Evolutionary conservation across 306 rosid genomes (phyloP), one percentile per base, ranked within the genome.

Genomic region (Lathyrus oleraceus): DNA sequence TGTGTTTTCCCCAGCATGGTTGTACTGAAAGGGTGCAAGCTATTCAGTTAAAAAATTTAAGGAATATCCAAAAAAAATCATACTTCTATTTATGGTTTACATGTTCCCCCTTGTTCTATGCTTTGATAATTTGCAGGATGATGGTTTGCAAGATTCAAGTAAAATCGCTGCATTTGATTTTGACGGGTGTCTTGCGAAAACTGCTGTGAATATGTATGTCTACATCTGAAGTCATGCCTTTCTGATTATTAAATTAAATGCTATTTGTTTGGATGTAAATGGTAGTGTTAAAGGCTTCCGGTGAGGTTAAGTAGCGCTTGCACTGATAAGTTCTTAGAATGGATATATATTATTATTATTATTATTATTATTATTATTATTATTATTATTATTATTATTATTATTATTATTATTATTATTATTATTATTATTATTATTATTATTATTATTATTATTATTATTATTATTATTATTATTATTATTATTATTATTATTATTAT

Each of bases 101-200:
- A 36, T 12, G 36, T 45, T 40, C 60, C 45, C n/a, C 6, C 20
- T 27, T 57, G 16, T 67, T 72, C 21, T 38, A 61, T 42, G 45
- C 57, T 58, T 66, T 71, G 32, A 78, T 72, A 62, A 69, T 73
- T 44, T 73, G 59, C 86, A 88, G 96, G 98, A 90, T 74, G 91
- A 83, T 47, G 90, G 96, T 64, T 85, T 87, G 17, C 83, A 60
- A 65, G 85, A 85, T 78, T 94, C 97, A 65, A 88, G 82, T 71
- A 94, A 94, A 87, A 85, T 94, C 75, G 98, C 98, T 11, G 98
- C 98, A 72, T 94, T 94, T 85, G 98, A 94, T 88, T 94, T 94
- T 77, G 98, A 94, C 81, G 97, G 96, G 45, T 90, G 96, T 67
- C 95, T 94, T 39, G 98, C 91, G 23, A 87, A 84, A 6, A 94